Percentiles rank a stretch among this genome's conserved stretches.
Evolutionary conservation across 2,329 filamentous ascomycete species (phyloP).

Genomic region (Diplodia seriata): DNA sequence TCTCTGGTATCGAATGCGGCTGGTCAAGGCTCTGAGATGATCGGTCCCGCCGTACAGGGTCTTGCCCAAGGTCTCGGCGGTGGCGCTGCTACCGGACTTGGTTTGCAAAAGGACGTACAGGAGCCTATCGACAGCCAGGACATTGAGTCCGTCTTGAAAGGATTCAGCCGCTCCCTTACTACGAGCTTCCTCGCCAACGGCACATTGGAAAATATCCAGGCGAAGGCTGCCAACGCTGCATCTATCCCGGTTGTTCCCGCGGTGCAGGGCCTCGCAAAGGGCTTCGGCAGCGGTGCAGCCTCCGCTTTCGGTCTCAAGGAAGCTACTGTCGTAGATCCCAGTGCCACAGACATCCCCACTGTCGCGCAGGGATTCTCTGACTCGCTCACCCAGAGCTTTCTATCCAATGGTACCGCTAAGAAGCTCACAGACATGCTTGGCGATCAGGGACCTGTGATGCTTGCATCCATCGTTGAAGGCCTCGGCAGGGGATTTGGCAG

Average conservation of each 20-base stretch:
- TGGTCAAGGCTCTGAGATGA: background rate
- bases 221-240: background rate
- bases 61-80: constrained; percentile 3
- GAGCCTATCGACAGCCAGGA: constrained; percentile 4
- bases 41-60: background rate
- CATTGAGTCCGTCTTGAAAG: constrained; percentile 10
- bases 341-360: constrained; percentile 15
- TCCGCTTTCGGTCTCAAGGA: constrained; percentile 9
- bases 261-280: constrained; percentile 17
- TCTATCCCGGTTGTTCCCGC: background rate
- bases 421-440: background rate
- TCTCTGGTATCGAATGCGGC: constrained; percentile 1
- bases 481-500: constrained; percentile 20
- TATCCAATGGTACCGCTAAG: constrained; percentile 12
- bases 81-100: constrained; percentile 16
- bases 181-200: constrained; percentile 27
- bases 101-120: constrained; percentile 20
- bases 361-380: constrained; percentile 10
- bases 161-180: constrained; percentile 20
- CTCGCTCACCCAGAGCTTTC: constrained; percentile 21
- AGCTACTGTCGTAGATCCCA: background rate
- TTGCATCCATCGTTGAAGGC: constrained; percentile 13
- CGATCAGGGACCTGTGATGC: constrained; percentile 6
- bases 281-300: constrained; percentile 18
- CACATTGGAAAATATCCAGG: constrained; percentile 8